phyloP scores from a whole-genome alignment of 2,329 filamentous ascomycete genomes.

The Talaromyces sp. region DNA sequence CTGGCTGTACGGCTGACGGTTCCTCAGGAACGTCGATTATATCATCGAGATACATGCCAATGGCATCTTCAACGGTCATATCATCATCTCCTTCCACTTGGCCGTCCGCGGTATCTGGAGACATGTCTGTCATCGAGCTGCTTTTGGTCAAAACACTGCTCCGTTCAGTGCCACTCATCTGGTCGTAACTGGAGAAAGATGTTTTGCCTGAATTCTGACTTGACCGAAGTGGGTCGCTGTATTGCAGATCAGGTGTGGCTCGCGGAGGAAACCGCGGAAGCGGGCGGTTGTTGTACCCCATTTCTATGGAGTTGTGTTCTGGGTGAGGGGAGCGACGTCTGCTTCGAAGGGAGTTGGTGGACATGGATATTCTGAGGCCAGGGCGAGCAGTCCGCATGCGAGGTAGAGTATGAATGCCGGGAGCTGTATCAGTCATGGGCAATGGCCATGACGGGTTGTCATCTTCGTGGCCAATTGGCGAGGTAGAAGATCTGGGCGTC shows the following conservation, averaged over 20 bases:
- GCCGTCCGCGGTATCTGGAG: constrained; percentile 58
- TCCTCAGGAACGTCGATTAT: constrained; percentile 44
- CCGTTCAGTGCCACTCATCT: constrained; percentile 63
- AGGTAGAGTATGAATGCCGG: background rate
- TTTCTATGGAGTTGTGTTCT: constrained; percentile 19
- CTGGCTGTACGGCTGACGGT: constrained; percentile 17
- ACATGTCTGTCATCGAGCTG: constrained; percentile 63
- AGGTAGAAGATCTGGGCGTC: background rate
- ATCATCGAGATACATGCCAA: constrained; percentile 55
- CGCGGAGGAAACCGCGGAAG: constrained; percentile 27
- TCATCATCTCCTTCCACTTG: constrained; percentile 49
- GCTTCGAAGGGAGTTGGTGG: constrained; percentile 26
- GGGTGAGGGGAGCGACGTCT: constrained; percentile 21
- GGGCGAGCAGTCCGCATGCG: constrained; percentile 14
- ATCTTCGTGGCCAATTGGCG: background rate
- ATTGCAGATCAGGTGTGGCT: constrained; percentile 23
- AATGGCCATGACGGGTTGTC: constrained; percentile 5
- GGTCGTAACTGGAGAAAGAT: constrained; percentile 52
- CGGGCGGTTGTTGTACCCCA: constrained; percentile 17
- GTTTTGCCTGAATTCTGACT: constrained; percentile 58
- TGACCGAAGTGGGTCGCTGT: constrained; percentile 39
- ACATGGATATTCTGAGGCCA: constrained; percentile 31
- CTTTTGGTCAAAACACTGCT: constrained; percentile 76
- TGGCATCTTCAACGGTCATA: constrained; percentile 56
- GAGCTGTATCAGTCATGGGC: constrained; percentile 3